Percentiles rank a stretch among this genome's conserved stretches.
phyloP scores from a whole-genome alignment of 306 rosid species.

The Fragaria nilgerrensis region DNA sequence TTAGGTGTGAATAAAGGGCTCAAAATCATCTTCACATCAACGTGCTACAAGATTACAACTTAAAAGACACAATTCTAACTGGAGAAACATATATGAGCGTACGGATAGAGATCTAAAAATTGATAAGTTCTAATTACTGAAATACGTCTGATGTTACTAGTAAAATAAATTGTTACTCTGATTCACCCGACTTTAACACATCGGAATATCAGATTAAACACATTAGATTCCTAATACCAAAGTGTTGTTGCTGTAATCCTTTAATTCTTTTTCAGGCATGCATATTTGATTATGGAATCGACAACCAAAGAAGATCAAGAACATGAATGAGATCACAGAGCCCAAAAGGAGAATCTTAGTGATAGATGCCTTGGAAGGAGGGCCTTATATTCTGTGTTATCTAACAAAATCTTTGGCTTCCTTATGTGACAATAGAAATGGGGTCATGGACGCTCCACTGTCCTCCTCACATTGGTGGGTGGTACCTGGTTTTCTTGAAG shows the following conservation, averaged over 20 bases:
- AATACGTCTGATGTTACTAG: neutral
- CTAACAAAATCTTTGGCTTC: constrained; percentile 34
- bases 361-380: constrained; percentile 22
- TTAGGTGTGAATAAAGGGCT: neutral
- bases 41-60: neutral
- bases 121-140: no score
- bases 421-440: constrained; percentile 19
- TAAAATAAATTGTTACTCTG: neutral
- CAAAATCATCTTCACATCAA: neutral
- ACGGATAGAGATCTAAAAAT: neutral
- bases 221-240: neutral
- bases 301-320: neutral
- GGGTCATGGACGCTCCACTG: constrained; percentile 34
- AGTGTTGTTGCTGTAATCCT: neutral
- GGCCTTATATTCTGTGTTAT: constrained; percentile 24
- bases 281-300: neutral
- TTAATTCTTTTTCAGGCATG: neutral
- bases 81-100: neutral
- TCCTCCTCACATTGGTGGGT: constrained; percentile 19
- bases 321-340: neutral
- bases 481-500: constrained; percentile 23
- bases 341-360: constrained; percentile 23
- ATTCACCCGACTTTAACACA: neutral
- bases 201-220: neutral
- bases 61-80: neutral